Percentiles rank a stretch among this genome's conserved stretches.
phyloP scores from a whole-genome alignment of 2,329 filamentous ascomycete species.

The Alternaria metachromatica region DNA sequence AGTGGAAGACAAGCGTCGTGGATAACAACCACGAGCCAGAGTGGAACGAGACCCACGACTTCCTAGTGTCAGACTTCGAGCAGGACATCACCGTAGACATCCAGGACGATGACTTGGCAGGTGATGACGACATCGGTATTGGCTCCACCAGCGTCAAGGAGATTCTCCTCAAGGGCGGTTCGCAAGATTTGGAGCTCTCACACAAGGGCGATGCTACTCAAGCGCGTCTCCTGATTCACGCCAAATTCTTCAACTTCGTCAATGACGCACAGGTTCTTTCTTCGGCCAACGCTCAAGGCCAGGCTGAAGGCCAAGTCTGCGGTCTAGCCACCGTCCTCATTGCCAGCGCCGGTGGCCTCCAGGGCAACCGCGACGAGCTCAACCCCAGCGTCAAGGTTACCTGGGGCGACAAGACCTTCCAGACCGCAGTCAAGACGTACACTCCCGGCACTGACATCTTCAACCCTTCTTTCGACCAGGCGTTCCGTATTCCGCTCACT shows the following conservation, averaged over 20 bases:
- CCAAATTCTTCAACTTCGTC: slow-evolving; percentile 53
- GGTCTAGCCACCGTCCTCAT: slow-evolving; percentile 55
- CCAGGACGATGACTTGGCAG: slow-evolving; percentile 53
- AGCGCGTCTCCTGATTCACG: slow-evolving; percentile 48
- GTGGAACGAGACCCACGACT: slow-evolving; percentile 59
- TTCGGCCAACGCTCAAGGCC: slow-evolving; percentile 30
- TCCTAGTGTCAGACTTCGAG: slow-evolving; percentile 55
- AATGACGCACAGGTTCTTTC: slow-evolving; percentile 43
- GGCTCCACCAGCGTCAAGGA: slow-evolving; percentile 52
- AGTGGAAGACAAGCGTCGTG: slow-evolving; percentile 54
- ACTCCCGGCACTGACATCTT: slow-evolving; percentile 56
- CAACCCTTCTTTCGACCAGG: slow-evolving; percentile 57
- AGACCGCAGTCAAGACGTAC: slow-evolving; percentile 53
- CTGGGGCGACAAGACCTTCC: slow-evolving; percentile 53
- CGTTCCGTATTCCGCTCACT: slow-evolving; percentile 54
- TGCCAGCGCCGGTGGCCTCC: slow-evolving; percentile 52
- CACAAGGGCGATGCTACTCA: slow-evolving; percentile 50
- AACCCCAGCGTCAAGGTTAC: slow-evolving; percentile 56
- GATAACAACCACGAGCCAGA: slow-evolving; percentile 53
- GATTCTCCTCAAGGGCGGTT: slow-evolving; percentile 52
- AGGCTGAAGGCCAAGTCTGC: slow-evolving; percentile 39
- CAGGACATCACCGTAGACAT: slow-evolving; percentile 53
- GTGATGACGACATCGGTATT: slow-evolving; percentile 56
- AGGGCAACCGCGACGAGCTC: slow-evolving; percentile 53
- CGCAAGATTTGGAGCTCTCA: slow-evolving; percentile 50